phyloP scores from a whole-genome alignment of 768 basidiomycete species.

The Lentinula aciculospora region DNA sequence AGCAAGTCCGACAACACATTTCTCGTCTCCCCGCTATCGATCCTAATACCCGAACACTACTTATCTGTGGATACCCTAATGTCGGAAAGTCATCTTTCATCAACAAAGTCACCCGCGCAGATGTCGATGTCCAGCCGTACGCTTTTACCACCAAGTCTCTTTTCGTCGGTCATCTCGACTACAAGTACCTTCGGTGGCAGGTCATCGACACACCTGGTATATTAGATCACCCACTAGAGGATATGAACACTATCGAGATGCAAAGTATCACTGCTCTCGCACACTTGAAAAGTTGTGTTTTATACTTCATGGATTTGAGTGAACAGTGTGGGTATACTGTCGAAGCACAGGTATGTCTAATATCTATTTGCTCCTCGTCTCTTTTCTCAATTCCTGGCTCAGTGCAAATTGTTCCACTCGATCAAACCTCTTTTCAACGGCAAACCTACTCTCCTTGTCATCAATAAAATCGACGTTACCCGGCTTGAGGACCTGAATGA shows the following conservation, averaged over 20 bases:
- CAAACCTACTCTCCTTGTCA: slow-evolving; percentile 90
- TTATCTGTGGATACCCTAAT: slow-evolving; percentile 98
- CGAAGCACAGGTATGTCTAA: slow-evolving; percentile 75
- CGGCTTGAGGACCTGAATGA: slow-evolving; percentile 79
- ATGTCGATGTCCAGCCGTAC: slow-evolving; percentile 99
- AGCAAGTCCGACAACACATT: slow-evolving; percentile 99
- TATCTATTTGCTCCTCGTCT: background rate
- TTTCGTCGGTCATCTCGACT: slow-evolving; percentile 97
- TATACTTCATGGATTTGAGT: slow-evolving; percentile 99
- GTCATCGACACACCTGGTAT: slow-evolving; percentile 99
- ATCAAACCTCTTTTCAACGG: slow-evolving; percentile 95
- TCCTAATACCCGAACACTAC: slow-evolving; percentile 94
- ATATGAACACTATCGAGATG: slow-evolving; percentile 99
- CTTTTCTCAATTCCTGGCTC: background rate
- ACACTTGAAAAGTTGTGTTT: slow-evolving; percentile 86
- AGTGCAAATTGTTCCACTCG: slow-evolving; percentile 97
- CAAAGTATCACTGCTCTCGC: slow-evolving; percentile 98
- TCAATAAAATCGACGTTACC: slow-evolving; percentile 96
- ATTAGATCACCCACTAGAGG: slow-evolving; percentile 95
- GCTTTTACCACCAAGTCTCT: slow-evolving; percentile 99
- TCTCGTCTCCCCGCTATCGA: slow-evolving; percentile 98
- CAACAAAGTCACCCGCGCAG: slow-evolving; percentile 98
- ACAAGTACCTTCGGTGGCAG: slow-evolving; percentile 99
- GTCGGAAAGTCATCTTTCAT: slow-evolving; percentile 99
- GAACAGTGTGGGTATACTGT: slow-evolving; percentile 98